phyloP scores from a whole-genome alignment of 305 asterid species.

The Euphrasia arctica region DNA sequence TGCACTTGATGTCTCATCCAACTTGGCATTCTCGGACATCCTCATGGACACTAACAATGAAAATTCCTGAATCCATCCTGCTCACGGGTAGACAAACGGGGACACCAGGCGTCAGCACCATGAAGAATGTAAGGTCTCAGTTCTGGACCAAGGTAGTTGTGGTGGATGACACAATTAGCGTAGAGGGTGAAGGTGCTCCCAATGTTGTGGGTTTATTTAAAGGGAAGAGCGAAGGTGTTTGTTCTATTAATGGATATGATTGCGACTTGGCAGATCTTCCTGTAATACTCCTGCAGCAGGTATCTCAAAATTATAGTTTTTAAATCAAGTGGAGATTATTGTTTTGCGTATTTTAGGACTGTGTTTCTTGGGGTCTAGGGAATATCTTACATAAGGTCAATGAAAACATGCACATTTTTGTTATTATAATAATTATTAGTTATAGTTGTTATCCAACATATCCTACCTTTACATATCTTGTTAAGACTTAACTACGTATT shows the following conservation, averaged over 20 bases:
- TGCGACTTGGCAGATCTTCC: constrained; percentile 91
- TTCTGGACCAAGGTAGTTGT: constrained; percentile 84
- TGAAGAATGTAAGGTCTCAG: constrained; percentile 53
- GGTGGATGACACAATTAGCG: constrained; percentile 75
- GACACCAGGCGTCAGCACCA: constrained; percentile 32
- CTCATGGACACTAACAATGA: constrained; percentile 84
- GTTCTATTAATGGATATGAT: constrained; percentile 60
- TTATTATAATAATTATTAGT: too few species aligned
- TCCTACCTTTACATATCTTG: too few species aligned
- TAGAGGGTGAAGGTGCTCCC: constrained; percentile 97
- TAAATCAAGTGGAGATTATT: background rate
- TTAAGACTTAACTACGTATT: too few species aligned
- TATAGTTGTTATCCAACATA: too few species aligned
- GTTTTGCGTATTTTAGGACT: background rate
- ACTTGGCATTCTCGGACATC: constrained; percentile 94
- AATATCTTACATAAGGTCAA: too few species aligned
- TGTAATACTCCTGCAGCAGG: constrained; percentile 89
- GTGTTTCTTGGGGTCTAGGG: background rate
- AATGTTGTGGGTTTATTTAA: constrained; percentile 75
- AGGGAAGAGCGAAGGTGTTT: constrained; percentile 55
- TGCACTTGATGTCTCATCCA: constrained; percentile 74
- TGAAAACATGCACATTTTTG: too few species aligned
- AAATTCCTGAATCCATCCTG: constrained; percentile 77
- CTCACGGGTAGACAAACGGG: constrained; percentile 54
- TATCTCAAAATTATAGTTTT: constrained; percentile 22